phyloP scores from a whole-genome alignment of 768 basidiomycete species.

The Mycena galericulata region DNA sequence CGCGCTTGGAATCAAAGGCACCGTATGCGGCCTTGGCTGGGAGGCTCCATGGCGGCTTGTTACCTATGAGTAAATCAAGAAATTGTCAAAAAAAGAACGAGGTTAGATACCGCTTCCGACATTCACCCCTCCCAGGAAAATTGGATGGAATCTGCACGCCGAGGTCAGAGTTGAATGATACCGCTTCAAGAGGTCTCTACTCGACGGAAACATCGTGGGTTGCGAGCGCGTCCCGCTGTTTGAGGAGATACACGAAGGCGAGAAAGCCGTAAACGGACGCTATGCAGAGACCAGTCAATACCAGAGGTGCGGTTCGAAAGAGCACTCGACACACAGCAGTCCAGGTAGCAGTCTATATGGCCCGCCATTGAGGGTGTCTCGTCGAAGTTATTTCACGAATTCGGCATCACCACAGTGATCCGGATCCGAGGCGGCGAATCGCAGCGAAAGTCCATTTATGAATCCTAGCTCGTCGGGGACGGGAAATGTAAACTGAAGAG shows the following conservation, averaged over 20 bases:
- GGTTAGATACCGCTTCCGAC: conserved; percentile 22
- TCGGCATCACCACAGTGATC: too few relatives aligned
- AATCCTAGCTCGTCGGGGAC: too few relatives aligned
- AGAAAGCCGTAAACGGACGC: conserved; percentile 34
- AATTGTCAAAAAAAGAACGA: not conserved
- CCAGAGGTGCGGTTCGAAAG: too few relatives aligned
- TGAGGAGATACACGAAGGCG: conserved; percentile 26
- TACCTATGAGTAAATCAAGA: not conserved
- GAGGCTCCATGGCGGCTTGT: conserved; percentile 34
- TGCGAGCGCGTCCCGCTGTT: conserved; percentile 23
- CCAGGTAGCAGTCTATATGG: conserved; percentile 36
- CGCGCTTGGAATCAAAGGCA: conserved; percentile 22
- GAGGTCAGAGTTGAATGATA: not conserved
- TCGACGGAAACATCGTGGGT: conserved; percentile 31
- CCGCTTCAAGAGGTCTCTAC: not conserved
- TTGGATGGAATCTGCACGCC: conserved; percentile 29
- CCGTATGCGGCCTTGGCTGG: conserved; percentile 32
- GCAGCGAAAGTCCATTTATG: too few relatives aligned
- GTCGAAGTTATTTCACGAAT: too few relatives aligned
- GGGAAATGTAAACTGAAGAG: too few relatives aligned
- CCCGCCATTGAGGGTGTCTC: conserved; percentile 12
- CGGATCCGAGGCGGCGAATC: too few relatives aligned
- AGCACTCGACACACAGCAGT: conserved; percentile 23
- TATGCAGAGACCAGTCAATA: not conserved
- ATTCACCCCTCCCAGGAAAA: conserved; percentile 34